phyloP scores from a whole-genome alignment of 768 basidiomycete genomes.

The Tulasnella sp. region DNA sequence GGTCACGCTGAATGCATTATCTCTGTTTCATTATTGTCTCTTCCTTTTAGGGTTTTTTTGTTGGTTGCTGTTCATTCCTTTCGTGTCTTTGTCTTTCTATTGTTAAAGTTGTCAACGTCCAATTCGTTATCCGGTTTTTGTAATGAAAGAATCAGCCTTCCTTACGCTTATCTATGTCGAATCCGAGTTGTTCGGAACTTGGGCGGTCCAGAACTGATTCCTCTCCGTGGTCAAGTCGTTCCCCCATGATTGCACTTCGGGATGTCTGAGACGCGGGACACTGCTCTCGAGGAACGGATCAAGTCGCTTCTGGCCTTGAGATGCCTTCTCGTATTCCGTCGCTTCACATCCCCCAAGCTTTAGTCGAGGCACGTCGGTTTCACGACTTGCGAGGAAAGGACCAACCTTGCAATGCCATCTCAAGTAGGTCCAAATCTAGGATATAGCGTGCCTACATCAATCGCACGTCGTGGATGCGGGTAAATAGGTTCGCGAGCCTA shows the following conservation, averaged over 20 bases:
- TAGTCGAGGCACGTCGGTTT: neutral
- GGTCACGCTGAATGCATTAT: neutral
- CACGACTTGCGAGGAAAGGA: neutral
- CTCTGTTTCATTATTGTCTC: neutral
- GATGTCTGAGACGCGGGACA: conserved; percentile 64
- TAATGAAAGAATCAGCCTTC: neutral
- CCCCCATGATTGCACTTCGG: conserved; percentile 73
- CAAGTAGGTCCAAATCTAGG: conserved; percentile 77
- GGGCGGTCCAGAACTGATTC: conserved; percentile 28
- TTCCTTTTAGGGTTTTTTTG: neutral
- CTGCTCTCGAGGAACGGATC: conserved; percentile 81
- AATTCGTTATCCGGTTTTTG: neutral
- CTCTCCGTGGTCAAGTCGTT: conserved; percentile 53
- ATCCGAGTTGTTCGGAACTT: neutral
- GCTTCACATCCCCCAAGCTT: conserved; percentile 44
- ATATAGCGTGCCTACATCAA: neutral
- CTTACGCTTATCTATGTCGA: neutral
- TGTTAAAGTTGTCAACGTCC: neutral
- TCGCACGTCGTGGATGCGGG: neutral
- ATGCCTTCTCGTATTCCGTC: conserved; percentile 64
- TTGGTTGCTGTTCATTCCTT: neutral
- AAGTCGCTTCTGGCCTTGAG: conserved; percentile 45
- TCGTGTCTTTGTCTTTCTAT: neutral
- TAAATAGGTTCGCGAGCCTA: conserved; percentile 32
- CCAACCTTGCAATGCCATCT: conserved; percentile 80